Percentiles rank a stretch among this genome's conserved stretches.
phyloP scores from a whole-genome alignment of 306 rosid species.

The Sicyos baderoa region DNA sequence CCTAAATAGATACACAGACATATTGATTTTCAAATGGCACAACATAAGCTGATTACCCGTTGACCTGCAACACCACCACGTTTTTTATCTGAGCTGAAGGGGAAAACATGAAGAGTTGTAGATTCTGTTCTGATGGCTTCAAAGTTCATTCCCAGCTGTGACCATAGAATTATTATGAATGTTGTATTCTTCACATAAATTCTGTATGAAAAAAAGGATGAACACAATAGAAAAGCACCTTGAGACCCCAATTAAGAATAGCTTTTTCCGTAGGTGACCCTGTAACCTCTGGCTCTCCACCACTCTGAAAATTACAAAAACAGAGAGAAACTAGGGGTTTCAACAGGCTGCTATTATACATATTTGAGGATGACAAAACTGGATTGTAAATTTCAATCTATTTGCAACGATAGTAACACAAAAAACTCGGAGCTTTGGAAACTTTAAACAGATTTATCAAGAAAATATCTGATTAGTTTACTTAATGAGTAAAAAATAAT shows the following conservation, averaged over 20 bases:
- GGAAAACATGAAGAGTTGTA: slow-evolving; percentile 61
- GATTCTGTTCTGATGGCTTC: slow-evolving; percentile 45
- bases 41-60: slow-evolving; percentile 35
- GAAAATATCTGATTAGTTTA: background rate
- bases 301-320: slow-evolving; percentile 34
- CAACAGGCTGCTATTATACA: background rate
- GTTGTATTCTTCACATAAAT: background rate
- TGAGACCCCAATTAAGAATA: slow-evolving; percentile 60
- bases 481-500: background rate
- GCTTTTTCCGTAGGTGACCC: slow-evolving; percentile 97
- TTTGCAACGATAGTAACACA: background rate
- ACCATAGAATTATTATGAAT: slow-evolving; percentile 9
- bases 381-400: slow-evolving; percentile 3
- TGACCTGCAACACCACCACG: slow-evolving; percentile 65
- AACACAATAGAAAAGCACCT: slow-evolving; percentile 31
- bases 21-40: background rate
- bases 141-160: slow-evolving; percentile 81
- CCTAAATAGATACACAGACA: background rate
- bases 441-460: background rate
- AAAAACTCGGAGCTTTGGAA: background rate
- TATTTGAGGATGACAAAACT: background rate
- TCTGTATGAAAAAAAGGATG: background rate
- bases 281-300: slow-evolving; percentile 50
- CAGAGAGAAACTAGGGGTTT: background rate
- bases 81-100: slow-evolving; percentile 81